Base-by-base conservation (phyloP, 2,329 filamentous ascomycete genomes). In the Colletotrichum sp. region DNA sequence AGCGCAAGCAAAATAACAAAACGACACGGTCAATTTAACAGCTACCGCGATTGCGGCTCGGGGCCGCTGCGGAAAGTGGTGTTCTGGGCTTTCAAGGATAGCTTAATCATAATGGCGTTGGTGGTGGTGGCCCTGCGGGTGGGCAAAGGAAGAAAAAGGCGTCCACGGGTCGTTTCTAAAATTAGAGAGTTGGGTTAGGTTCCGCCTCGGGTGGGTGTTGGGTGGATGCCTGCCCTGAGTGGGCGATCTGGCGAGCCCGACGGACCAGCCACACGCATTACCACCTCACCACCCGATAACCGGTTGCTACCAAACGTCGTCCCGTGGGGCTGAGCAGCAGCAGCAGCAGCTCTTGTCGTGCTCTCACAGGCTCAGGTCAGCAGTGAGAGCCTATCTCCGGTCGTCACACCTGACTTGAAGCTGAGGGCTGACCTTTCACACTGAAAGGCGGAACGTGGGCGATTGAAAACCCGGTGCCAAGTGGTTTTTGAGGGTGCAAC, bases 171-270 rank as follows among this genome's bases (percentile, higher is more conserved):
- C n/a, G 30, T n/a, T 75, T 73, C 69, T 73, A 75, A 75, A 64
- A 58, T 75, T 73, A 73, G 69, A 68, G 38, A 52, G 34, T 68
- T 34, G 24, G 63, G 69, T 70, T 48, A 63, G 16, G 13, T 69
- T 34, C 30, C 48, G 59, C 13, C 26, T 70, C 30, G 34, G 43
- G 67, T 74, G 30, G 43, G 38, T 13, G n/a, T n/a, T 52, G 38
- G 26, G 28, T 21, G 64, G 13, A 0, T 18, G 48, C n/a, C 48
- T 18, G 48, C n/a, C 48, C 59, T 66, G 48, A 62, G 62, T 75
- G 69, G 69, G 69, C 62, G 69, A 68, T 73, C 69, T 75, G 69
- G 69, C 73, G 56, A 73, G 58, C 63, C 73, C 73, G 58, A 43
- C 56, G 43, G 43, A 62, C 43, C 56, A 73, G 69, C 73, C 73